Percentiles rank a stretch among this genome's conserved stretches.
phyloP scores from a whole-genome alignment of 2,329 filamentous ascomycete genomes.

The Chaetomium globosum region DNA sequence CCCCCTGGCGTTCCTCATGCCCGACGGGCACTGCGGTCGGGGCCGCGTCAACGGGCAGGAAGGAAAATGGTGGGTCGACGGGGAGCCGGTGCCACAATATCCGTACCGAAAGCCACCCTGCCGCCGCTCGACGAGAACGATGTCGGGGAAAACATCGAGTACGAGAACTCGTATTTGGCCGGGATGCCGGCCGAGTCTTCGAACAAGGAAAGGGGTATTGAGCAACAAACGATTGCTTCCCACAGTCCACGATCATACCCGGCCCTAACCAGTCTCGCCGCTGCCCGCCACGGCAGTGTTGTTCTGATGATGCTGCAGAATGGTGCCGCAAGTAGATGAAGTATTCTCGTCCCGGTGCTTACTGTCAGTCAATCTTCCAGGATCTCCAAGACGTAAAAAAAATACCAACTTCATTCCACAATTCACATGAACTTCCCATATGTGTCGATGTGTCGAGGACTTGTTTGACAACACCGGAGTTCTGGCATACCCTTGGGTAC shows the following conservation, averaged over 20 bases:
- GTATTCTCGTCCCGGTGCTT: not conserved
- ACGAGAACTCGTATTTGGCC: constrained; percentile 28
- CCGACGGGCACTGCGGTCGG: not conserved
- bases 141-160: constrained; percentile 25
- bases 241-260: constrained; percentile 3
- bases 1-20: constrained; percentile 39
- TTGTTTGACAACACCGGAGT: not conserved
- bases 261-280: not conserved
- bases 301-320: too few species aligned
- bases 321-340: not conserved
- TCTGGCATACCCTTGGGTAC: not conserved
- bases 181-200: constrained; percentile 25
- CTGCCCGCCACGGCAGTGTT: not conserved
- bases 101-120: constrained; percentile 25
- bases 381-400: not conserved
- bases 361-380: not conserved
- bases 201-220: constrained; percentile 22
- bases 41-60: too few species aligned
- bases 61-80: constrained; percentile 28
- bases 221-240: not conserved
- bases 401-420: not conserved
- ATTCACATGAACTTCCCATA: not conserved
- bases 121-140: constrained; percentile 28
- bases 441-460: not conserved
- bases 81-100: constrained; percentile 29